These are phyloP conservation scores for Prunus persica DNA, from an alignment of 306 rosid genomes.

Conservation along the genomic window Prunus_persica_NCBIv2 NC_034012.1:23319001-23319500, in stretches of 20 bases:
- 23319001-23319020: too few species aligned
- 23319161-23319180: too few species aligned
- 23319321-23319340: not conserved
- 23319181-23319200: too few species aligned
- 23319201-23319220: not conserved
- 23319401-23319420: too few species aligned
- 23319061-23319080: too few species aligned
- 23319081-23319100: too few species aligned
- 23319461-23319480: constrained; percentile 68
- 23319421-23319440: constrained; percentile 58
- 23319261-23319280: not conserved
- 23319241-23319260: not conserved
- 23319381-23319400: not conserved
- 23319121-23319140: too few species aligned
- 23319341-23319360: not conserved
- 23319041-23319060: too few species aligned
- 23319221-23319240: not conserved
- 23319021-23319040: too few species aligned
- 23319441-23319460: constrained; percentile 83
- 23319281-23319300: not conserved
- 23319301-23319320: not conserved
- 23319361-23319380: not conserved
- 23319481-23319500: constrained; percentile 9
- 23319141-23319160: too few species aligned
- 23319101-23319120: too few species aligned